phyloP scores from a whole-genome alignment of 495 filamentous ascomycete species.

The Tuber microsphaerosporum region DNA sequence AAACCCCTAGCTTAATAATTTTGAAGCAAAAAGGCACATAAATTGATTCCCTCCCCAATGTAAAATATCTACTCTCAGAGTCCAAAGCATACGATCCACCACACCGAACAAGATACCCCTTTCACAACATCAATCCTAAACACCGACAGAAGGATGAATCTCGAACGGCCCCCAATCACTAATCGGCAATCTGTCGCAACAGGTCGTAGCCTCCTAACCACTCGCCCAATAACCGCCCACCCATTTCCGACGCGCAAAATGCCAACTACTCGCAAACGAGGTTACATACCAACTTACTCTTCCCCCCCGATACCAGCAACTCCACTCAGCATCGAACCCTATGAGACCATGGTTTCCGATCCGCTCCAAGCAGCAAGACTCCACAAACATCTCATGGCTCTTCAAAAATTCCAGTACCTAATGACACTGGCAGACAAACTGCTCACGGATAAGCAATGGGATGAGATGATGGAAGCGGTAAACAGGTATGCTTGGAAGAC shows the following conservation, averaged over 20 bases:
- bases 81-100: neutral
- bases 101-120: neutral
- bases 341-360: neutral
- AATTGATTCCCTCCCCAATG: neutral
- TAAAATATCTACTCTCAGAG: neutral
- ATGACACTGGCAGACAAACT: neutral
- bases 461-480: neutral
- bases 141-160: neutral
- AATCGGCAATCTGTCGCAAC: neutral
- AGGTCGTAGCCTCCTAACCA: neutral
- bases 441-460: neutral
- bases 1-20: neutral
- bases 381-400: neutral
- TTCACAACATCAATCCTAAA: neutral
- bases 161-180: neutral
- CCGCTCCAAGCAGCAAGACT: neutral
- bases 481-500: neutral
- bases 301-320: neutral
- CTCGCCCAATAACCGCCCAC: fast-evolving
- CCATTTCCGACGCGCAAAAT: neutral
- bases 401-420: neutral
- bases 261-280: neutral
- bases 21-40: neutral
- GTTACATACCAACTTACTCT: neutral
- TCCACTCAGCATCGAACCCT: neutral